Percentiles rank a stretch among this genome's conserved stretches.
Conservation (phyloP, 352 stramenopile species). For the Phytophthora pini region DNA sequence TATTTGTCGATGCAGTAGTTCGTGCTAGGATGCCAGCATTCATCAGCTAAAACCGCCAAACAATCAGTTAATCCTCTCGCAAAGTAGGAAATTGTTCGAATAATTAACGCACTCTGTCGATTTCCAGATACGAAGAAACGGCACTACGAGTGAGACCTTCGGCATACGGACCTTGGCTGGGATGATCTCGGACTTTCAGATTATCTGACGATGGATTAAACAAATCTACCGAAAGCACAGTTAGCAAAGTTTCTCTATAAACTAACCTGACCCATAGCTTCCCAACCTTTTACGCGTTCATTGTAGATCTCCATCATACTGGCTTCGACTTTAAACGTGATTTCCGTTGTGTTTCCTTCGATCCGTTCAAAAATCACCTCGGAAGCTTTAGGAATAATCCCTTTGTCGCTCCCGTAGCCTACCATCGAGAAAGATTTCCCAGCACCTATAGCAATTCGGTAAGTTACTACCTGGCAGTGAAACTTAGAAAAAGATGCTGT, state of each 20-base stretch:
- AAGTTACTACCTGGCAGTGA: neutral
- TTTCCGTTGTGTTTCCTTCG: slow-evolving; percentile 40
- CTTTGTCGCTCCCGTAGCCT: slow-evolving; percentile 80
- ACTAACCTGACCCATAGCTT: no score
- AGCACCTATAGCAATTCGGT: slow-evolving; percentile 38
- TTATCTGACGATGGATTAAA: slow-evolving; percentile 88
- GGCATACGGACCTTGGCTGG: slow-evolving; percentile 84
- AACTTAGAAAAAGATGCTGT: neutral
- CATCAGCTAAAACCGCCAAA: slow-evolving; percentile 61
- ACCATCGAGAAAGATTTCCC: slow-evolving; percentile 92
- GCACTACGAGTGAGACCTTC: slow-evolving; percentile 81
- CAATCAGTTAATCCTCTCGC: neutral
- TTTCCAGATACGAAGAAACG: slow-evolving; percentile 85
- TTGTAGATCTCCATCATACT: slow-evolving; percentile 94
- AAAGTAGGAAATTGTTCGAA: neutral
- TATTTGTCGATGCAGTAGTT: slow-evolving; percentile 87
- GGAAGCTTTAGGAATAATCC: slow-evolving; percentile 85
- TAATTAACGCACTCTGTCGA: slow-evolving; percentile 54
- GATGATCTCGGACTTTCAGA: slow-evolving; percentile 90
- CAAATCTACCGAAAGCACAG: slow-evolving; percentile 49
- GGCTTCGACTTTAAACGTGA: slow-evolving; percentile 88
- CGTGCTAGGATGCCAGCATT: slow-evolving; percentile 82
- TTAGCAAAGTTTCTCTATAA: neutral
- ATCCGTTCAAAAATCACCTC: slow-evolving; percentile 89
- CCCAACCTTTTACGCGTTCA: slow-evolving; percentile 81